Percentiles rank a stretch among this genome's conserved stretches.
These are phyloP conservation scores for Raphanus hybrid DNA, from an alignment of 441 rosid genomes.

Conservation along the genomic window DNA sequence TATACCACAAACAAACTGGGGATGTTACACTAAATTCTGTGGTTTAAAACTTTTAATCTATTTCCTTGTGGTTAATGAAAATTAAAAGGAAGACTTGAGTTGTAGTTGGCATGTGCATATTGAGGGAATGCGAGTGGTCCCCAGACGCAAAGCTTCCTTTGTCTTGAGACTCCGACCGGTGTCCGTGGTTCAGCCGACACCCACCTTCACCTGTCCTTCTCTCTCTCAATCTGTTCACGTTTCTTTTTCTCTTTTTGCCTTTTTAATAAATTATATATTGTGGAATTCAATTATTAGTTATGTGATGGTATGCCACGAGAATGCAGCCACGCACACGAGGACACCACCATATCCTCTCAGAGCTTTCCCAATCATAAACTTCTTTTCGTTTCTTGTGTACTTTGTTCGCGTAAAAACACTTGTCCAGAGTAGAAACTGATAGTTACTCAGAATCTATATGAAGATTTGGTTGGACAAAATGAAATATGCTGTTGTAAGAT, in stretches of 20 bases:
- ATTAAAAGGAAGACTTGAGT: no score
- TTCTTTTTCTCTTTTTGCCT: conserved; percentile 43
- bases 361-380: conserved; percentile 25
- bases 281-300: conserved; percentile 34
- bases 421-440: conserved; percentile 8
- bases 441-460: not conserved
- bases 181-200: conserved; percentile 78
- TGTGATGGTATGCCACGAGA: conserved; percentile 43
- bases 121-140: conserved; percentile 40
- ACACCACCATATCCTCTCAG: conserved; percentile 51
- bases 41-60: no score
- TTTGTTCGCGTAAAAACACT: conserved; percentile 15
- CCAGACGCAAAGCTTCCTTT: conserved; percentile 42
- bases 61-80: no score
- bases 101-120: conserved; percentile 10
- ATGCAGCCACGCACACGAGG: conserved; percentile 80
- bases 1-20: no score
- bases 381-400: conserved; percentile 16
- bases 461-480: not conserved
- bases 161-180: conserved; percentile 50
- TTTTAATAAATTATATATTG: conserved; percentile 13
- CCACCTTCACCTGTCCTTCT: conserved; percentile 52
- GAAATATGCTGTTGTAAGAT: not conserved
- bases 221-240: conserved; percentile 46
- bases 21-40: not conserved